A percentile compares a stretch with the other conserved stretches of the same genome.
Evolutionary conservation across 495 filamentous ascomycete genomes (phyloP).

Genomic region (Recurvomyces mirabilis): DNA sequence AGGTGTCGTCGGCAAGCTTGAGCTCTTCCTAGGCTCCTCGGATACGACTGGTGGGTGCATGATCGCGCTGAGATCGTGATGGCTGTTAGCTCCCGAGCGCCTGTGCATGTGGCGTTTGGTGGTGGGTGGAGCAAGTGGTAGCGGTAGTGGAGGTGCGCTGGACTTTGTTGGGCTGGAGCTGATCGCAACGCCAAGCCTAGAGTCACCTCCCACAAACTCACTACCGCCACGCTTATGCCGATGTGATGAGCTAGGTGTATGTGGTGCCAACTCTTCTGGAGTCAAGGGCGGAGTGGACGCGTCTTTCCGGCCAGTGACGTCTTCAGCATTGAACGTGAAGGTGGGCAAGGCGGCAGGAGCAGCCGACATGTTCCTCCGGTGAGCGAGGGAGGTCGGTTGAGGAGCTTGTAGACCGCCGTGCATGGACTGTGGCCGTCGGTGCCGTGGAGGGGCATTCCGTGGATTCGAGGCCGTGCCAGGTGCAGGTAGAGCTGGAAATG

Average conservation of each 20-base stretch:
- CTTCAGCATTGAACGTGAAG: conserved; percentile 31
- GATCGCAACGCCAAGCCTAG: conserved; percentile 44
- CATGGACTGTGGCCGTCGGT: conserved; percentile 13
- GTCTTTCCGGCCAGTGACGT: conserved; percentile 11
- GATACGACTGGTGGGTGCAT: conserved; percentile 41
- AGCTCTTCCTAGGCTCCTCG: conserved; percentile 36
- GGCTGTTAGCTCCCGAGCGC: too few relatives aligned
- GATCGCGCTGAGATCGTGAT: too few relatives aligned
- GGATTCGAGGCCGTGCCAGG: background rate
- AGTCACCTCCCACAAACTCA: conserved; percentile 69
- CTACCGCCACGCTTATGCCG: conserved; percentile 65
- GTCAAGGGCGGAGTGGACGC: conserved; percentile 24
- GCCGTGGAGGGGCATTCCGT: too few relatives aligned
- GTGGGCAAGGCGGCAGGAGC: conserved; percentile 27
- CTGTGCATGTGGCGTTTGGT: too few relatives aligned
- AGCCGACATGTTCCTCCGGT: conserved; percentile 21
- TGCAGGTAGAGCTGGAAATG: conserved; percentile 8
- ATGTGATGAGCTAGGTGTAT: conserved; percentile 29
- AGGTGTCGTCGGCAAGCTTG: conserved; percentile 52
- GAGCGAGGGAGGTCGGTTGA: background rate
- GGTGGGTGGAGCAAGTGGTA: too few relatives aligned
- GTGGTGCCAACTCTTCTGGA: conserved; percentile 20
- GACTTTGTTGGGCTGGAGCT: conserved; percentile 54
- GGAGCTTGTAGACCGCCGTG: conserved; percentile 4
- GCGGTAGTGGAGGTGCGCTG: conserved; percentile 43